Evolutionary conservation across 805 yeast genomes (phyloP).

Genomic region (Geotrichum ghanense): DNA sequence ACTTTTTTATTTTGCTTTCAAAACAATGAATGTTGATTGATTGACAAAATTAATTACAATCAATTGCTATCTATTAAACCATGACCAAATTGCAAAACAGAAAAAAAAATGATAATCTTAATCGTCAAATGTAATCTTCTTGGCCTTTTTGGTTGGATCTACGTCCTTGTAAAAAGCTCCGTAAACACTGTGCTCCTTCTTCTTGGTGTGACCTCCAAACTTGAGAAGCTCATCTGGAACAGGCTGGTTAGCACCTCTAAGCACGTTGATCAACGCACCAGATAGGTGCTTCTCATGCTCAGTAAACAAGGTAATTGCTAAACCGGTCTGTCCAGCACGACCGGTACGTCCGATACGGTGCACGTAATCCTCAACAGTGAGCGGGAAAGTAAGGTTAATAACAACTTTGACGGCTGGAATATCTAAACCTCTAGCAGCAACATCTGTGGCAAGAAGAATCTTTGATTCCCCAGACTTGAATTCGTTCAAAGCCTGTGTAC

Average conservation of each 20-base stretch:
- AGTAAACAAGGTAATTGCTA: conserved; percentile 90
- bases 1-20: no score
- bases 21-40: no score
- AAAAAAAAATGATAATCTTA: no score
- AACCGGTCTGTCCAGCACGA: conserved; percentile 92
- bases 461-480: conserved; percentile 73
- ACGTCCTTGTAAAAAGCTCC: conserved; percentile 96
- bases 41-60: no score
- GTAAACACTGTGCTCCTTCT: conserved; percentile 94
- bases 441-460: conserved; percentile 90
- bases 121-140: conserved; percentile 72
- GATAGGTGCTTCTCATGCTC: conserved; percentile 94
- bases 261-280: conserved; percentile 85
- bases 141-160: conserved; percentile 68
- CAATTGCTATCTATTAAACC: no score
- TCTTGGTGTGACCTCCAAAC: conserved; percentile 96
- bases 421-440: conserved; percentile 95
- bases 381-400: conserved; percentile 89
- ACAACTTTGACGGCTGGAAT: conserved; percentile 96
- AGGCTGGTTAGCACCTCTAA: conserved; percentile 87
- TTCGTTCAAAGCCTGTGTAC: conserved; percentile 74
- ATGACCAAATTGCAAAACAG: no score
- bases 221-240: conserved; percentile 92
- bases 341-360: conserved; percentile 98
- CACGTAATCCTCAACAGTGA: conserved; percentile 92